These are phyloP conservation scores for Chiua virens DNA, from an alignment of 768 basidiomycete genomes.

Conservation along the genomic window DNA sequence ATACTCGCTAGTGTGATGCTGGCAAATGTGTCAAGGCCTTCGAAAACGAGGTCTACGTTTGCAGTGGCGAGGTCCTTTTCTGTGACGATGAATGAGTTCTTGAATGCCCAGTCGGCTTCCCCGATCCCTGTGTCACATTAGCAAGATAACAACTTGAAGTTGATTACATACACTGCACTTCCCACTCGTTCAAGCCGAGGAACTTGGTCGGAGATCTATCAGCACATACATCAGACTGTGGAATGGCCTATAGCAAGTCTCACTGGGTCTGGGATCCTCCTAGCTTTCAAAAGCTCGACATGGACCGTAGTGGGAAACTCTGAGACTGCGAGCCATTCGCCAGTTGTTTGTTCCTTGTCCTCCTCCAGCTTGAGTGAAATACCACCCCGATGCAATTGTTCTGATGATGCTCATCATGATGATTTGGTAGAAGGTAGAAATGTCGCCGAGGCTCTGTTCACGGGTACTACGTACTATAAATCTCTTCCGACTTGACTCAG, in stretches of 20 bases:
- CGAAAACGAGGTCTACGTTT: conserved; percentile 78
- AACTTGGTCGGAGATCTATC: conserved; percentile 44
- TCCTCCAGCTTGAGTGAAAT: conserved; percentile 65
- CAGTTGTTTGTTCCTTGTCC: conserved; percentile 55
- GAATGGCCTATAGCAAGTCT: conserved; percentile 23
- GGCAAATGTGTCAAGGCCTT: conserved; percentile 90
- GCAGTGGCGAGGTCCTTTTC: conserved; percentile 44
- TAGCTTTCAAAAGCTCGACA: conserved; percentile 73
- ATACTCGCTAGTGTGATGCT: conserved; percentile 58
- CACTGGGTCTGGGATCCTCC: conserved; percentile 83
- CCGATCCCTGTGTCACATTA: conserved; percentile 67
- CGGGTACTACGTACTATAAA: conserved; percentile 1
- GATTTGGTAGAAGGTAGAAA: not conserved
- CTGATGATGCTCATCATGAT: conserved; percentile 23
- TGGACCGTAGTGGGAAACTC: conserved; percentile 85
- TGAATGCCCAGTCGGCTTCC: conserved; percentile 85
- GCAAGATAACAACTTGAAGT: conserved; percentile 17
- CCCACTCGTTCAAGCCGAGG: conserved; percentile 80
- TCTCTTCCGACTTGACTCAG: not conserved
- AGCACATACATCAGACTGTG: not conserved
- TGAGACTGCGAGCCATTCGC: conserved; percentile 65
- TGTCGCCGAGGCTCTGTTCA: not conserved
- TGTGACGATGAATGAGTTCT: conserved; percentile 55
- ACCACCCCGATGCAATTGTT: conserved; percentile 51
- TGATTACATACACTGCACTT: conserved; percentile 70